Base-by-base conservation (phyloP, 2,329 filamentous ascomycete genomes). In the Ophiosphaerella herpotricha region DNA sequence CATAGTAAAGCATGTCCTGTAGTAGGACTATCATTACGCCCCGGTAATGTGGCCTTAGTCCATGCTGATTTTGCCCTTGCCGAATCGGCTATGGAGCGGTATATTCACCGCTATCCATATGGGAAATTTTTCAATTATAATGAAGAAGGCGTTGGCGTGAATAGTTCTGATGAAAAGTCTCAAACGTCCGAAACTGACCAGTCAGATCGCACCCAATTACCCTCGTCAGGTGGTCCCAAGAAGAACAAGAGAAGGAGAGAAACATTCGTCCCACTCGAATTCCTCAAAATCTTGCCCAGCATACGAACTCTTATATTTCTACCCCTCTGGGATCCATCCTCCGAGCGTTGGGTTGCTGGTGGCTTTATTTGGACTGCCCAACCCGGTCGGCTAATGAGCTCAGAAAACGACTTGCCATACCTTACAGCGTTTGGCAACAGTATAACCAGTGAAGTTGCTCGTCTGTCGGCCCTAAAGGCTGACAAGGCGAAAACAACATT, bases 401-500 rank as follows among this genome's bases (percentile, higher is more conserved):
- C 66, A 1, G 64, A 68, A 13, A 63, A 63, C 29, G 69, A 73
- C 34, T 57, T 73, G 3, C 63, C 63, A 1, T 73, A 68, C 37
- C 55, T 73, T 1, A 66, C 67, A 43, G 67, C 69, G 1, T 72
- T 73, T 47, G 66, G 68, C 1, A 66, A 70, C 46, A 66, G 59
- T 21, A 65, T 73, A 35, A 70, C 68, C 6, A 66, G 58, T 34
- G 68, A 72, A 54, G 52, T 72, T 6, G 63, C 60, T 9, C 66
- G 70, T 14, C 35, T 68, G 9, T 66, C 66, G 33, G 68, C 64
- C 2, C 63, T 65, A 37, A 67, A 62, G 38, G 60, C 66, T 3
- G 66, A 71, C 18, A 65, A 67, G 35, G 66, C 68, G 3, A 76
- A 77, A 48, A 71, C 70, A 1, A 72, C 73, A 5, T 75, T 77